Percentiles rank a stretch among this genome's conserved stretches.
Conservation (phyloP, 2,329 filamentous ascomycete species). For the Didymella arachidicola region DNA sequence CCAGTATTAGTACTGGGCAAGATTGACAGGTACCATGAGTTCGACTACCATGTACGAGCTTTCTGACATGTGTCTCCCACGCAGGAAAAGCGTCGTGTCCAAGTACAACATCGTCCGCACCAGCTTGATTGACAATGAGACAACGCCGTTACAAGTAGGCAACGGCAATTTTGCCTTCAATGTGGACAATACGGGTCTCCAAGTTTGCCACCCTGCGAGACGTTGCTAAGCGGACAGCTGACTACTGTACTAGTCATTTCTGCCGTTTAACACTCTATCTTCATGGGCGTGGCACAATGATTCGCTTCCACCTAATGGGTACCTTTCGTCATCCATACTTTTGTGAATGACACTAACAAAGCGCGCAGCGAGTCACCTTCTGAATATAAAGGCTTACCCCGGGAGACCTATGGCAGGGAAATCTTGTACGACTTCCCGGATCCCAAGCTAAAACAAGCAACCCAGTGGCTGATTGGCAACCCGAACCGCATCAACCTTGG, state of each 20-base stretch:
- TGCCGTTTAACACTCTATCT: constrained; percentile 51
- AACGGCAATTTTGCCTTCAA: constrained; percentile 59
- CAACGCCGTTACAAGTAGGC: constrained; percentile 60
- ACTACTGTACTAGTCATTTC: constrained; percentile 39
- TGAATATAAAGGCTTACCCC: constrained; percentile 46
- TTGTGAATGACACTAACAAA: background rate
- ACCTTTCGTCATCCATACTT: constrained; percentile 25
- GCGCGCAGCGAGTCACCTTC: constrained; percentile 29
- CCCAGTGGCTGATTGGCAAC: constrained; percentile 62
- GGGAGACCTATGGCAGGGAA: constrained; percentile 53
- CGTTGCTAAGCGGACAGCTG: background rate
- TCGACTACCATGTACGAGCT: background rate
- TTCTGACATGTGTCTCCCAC: background rate
- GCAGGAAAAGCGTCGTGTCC: constrained; percentile 27
- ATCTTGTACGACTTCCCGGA: constrained; percentile 54
- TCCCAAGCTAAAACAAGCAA: constrained; percentile 50
- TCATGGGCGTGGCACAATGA: constrained; percentile 57
- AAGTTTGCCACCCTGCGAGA: constrained; percentile 28
- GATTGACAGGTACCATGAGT: constrained; percentile 26
- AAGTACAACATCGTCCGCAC: constrained; percentile 32
- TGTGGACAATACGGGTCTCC: constrained; percentile 56
- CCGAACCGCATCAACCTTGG: constrained; percentile 61
- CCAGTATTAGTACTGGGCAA: constrained; percentile 5
- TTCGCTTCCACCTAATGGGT: constrained; percentile 50
- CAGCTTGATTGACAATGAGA: constrained; percentile 45